A percentile compares a stretch with the other conserved stretches of the same genome.
Evolutionary conservation across 2,329 filamentous ascomycete species (phyloP).

Genomic region (Fulvia fulva): DNA sequence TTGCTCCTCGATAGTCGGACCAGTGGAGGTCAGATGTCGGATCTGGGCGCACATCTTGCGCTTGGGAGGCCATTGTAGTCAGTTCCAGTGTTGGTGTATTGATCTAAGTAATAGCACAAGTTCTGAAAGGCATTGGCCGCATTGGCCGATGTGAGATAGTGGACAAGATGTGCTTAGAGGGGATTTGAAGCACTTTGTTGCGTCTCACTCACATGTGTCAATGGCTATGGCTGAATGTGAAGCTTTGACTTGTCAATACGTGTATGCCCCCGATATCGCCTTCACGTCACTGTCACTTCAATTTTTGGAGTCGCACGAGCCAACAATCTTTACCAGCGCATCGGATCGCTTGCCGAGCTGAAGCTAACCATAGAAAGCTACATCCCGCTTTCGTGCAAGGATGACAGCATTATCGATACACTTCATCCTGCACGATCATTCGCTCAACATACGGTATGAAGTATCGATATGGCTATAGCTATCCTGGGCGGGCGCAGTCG

Average conservation of each 20-base stretch:
- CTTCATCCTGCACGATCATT: background rate
- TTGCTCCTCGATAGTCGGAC: slow-evolving; percentile 61
- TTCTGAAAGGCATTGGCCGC: background rate
- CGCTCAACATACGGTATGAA: background rate
- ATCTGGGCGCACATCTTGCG: slow-evolving; percentile 49
- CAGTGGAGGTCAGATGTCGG: slow-evolving; percentile 65
- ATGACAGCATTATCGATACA: background rate
- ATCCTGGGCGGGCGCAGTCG: slow-evolving; percentile 22
- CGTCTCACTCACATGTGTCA: background rate
- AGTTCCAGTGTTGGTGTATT: background rate
- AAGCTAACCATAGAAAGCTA: background rate
- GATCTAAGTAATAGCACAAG: background rate
- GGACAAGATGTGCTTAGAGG: too few species aligned
- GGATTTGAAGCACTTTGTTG: too few species aligned
- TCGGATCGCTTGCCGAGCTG: background rate
- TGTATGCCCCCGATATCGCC: slow-evolving; percentile 4
- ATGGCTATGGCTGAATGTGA: background rate
- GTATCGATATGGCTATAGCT: slow-evolving; percentile 15
- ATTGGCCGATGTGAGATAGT: too few species aligned
- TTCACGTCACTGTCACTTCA: background rate
- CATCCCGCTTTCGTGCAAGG: background rate
- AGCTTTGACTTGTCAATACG: too few species aligned
- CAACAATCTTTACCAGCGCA: background rate
- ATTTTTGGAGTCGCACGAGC: background rate
- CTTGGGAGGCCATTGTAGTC: slow-evolving; percentile 23